Base-by-base conservation (phyloP, 2,329 filamentous ascomycete species). In the Microdochium paspali region DNA sequence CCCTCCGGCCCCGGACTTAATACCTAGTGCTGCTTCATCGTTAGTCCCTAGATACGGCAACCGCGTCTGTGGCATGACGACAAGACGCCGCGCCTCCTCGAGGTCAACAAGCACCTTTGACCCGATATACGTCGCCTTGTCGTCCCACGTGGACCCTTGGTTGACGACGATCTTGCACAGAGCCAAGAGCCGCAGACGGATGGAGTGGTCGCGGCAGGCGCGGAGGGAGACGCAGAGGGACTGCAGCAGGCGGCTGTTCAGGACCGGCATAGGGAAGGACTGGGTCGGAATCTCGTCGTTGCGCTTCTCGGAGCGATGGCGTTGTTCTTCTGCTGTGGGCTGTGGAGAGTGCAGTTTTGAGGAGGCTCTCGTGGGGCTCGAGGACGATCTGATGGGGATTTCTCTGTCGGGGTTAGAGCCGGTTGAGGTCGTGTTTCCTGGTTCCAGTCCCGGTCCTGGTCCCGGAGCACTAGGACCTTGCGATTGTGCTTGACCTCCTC, bases 51-150 rank as follows among this genome's bases (percentile, higher is more conserved):
- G 35, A 18, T 20, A 20, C 18, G 6, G 18, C 35, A n/a, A n/a
- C n/a, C n/a, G n/a, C n/a, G n/a, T 40, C 35, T n/a, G 6, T 10
- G 18, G 13, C 15, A 18, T 7, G 3, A 3, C 6, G 18, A 10
- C 4, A 18, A 40, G 6, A 10, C 35, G 20, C 6, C 44, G 46
- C 44, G 45, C 32, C 31, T 46, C 51, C 51, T 51, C 51, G 51
- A 50, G 45, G 13, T 47, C 45, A 4, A 10, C 23, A 30, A 30
- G 45, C 24, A 49, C 23, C 32, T 48, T 32, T 2, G 23, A 26
- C 20, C 46, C 6, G 10, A 53, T 52, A n/a, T 7, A 44, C 44
- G 45, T 51, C 31, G 49, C 48, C 44, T 47, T 23, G 42, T 46
- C n/a, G 25, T 42, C 46, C 10, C 50, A 49, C 28, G 39, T 35